Evolutionary conservation across 1,284 basidiomycete genomes (phyloP), one percentile per base, ranked within the genome.

Genomic region (Volvariella volvacea): DNA sequence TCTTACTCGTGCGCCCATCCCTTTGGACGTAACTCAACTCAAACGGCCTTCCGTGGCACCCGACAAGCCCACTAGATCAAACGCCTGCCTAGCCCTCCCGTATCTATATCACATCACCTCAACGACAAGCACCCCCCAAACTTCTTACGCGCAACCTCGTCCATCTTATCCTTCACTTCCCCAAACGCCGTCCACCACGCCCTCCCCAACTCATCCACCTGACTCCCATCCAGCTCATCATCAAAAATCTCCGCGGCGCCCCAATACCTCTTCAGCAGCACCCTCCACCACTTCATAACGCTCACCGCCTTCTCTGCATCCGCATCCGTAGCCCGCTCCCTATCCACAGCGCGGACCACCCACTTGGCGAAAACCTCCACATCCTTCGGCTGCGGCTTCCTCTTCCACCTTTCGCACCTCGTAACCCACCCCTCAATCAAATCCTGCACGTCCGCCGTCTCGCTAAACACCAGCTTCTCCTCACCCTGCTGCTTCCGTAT

Each of bases 121-220:
- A 73, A 56, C 9, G 64, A 72, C 42, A 87, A 56, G n/a, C 65
- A 62, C 1, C 86, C 83, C 14, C 88, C 88, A 56, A 85, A 86
- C 49, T 73, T 73, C 58, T 71, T 73, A 48, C 73, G 68, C 3
- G 76, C 71, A 21, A 78, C 70, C 16, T 59, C 63, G 50, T 88
- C 82, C 63, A 91, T 76, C 51, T 68, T 70, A 7, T 54, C 64
- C 59, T 83, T 82, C 4, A 88, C 77, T 22, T 73, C 71, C 49
- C 71, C 64, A 65, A 83, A 90, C 4, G 82, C 76, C 39, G 64
- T 69, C 88, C 88, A 91, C 90, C 89, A 92, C 15, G 73, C 74
- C 49, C 66, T 64, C 1, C 76, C 84, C 31, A 83, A 67, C 22
- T 49, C 56, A 51, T 72, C 71, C 9, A 62, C 60, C 63, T 52